Conservation (phyloP, 1,284 basidiomycete genomes). For the Microbotryomycetes sp. region DNA sequence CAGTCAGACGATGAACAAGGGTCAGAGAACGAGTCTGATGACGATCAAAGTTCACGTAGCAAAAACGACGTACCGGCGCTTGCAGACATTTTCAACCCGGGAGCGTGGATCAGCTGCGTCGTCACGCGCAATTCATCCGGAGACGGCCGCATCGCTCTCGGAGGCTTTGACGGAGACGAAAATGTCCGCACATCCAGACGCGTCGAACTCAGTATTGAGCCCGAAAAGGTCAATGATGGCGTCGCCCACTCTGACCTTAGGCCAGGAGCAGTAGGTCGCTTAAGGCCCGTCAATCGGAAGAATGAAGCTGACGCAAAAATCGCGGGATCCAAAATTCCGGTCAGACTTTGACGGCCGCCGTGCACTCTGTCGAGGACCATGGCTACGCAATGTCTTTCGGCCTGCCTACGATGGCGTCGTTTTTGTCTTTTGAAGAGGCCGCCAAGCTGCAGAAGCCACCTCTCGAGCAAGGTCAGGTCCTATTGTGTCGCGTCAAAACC, state of each 20-base stretch:
- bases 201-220: slow-evolving; percentile 81
- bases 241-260: slow-evolving; percentile 71
- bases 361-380: slow-evolving; percentile 87
- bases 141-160: slow-evolving; percentile 2
- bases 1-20: slow-evolving; percentile 45
- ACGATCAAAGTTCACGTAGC: slow-evolving; percentile 21
- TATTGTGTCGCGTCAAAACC: slow-evolving; percentile 38
- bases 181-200: slow-evolving; percentile 59
- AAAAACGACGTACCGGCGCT: slow-evolving; percentile 3
- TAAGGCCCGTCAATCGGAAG: neutral
- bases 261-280: slow-evolving; percentile 56
- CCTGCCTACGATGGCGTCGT: slow-evolving; percentile 48
- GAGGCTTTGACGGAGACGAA: slow-evolving; percentile 49
- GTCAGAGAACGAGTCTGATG: slow-evolving; percentile 43
- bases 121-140: slow-evolving; percentile 48
- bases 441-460: slow-evolving; percentile 27
- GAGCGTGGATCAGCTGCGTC: slow-evolving; percentile 76
- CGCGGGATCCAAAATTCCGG: too few relatives aligned
- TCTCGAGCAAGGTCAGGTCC: slow-evolving; percentile 40
- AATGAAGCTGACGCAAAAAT: too few relatives aligned
- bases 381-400: slow-evolving; percentile 88
- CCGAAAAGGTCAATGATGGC: slow-evolving; percentile 76
- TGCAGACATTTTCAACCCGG: slow-evolving; percentile 56
- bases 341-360: slow-evolving; percentile 64
- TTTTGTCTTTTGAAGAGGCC: slow-evolving; percentile 30